Evolutionary conservation across 495 filamentous ascomycete genomes (phyloP), one percentile per base, ranked within the genome.

Genomic region (Delitschia confertaspora): DNA sequence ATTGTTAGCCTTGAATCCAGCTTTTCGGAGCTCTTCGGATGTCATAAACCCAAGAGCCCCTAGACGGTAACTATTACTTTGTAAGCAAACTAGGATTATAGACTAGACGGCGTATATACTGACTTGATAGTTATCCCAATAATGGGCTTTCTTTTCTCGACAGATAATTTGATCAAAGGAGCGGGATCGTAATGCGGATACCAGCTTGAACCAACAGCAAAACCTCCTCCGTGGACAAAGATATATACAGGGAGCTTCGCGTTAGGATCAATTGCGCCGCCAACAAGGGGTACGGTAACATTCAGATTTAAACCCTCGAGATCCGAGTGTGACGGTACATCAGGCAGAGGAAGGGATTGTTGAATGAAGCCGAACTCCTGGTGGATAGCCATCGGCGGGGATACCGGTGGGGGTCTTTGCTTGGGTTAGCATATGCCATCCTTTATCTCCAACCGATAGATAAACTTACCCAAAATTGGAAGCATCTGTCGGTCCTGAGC

Each of bases 201-300:
- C 65, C 65, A 70, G 1, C 60, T 65, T 6, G 61, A 61, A 2
- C 68, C 68, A 14, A 65, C 54, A 1, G 57, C 41, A 21, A 59
- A 57, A n/a, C 56, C 56, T 13, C 58, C 58, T 3, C 58, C 58
- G 36, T 61, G 56, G 19, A 61, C 45, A 51, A 58, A 61, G 11
- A 56, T 45, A 27, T 59, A 52, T 20, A 56, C 47, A 7, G 58
- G 58, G 5, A 56, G 46, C 23, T 45, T 52, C 5, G 33, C 6
- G 24, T 26, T 30, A 6, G 48, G 19, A 19, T 41, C 27, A 24
- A 51, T 36, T 2, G 14, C 24, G 16, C 41, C 47, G 27, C 31
- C 33, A 2, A 9, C 22, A 1, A 51, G 33, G 4, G 46, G 34
- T 18, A 55, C 9, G 9, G 49, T 56, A 11, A 60, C 49, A 40